phyloP scores from a whole-genome alignment of 768 basidiomycete species.

The Tricholoma sp. region DNA sequence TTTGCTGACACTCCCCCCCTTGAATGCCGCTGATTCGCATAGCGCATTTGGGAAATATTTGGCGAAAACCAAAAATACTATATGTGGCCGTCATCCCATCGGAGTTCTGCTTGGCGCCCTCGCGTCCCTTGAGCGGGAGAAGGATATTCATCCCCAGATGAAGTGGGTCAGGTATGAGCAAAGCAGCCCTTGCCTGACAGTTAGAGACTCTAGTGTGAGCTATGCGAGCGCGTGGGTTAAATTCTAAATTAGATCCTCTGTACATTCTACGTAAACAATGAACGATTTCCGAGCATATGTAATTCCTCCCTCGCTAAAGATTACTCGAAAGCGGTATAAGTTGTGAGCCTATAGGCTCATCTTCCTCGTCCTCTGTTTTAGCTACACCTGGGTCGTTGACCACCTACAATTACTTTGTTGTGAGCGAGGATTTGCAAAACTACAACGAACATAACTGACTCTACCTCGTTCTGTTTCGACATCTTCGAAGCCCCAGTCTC shows the following conservation, averaged over 20 bases:
- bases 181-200: constrained; percentile 66
- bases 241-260: constrained; percentile 34
- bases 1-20: constrained; percentile 52
- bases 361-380: constrained; percentile 57
- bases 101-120: constrained; percentile 85
- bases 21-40: constrained; percentile 53
- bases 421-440: constrained; percentile 1
- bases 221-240: constrained; percentile 88
- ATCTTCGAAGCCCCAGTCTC: constrained; percentile 84
- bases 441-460: constrained; percentile 27
- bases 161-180: constrained; percentile 94
- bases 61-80: constrained; percentile 81
- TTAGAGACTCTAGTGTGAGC: constrained; percentile 87
- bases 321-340: constrained; percentile 27
- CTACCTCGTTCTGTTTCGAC: constrained; percentile 55
- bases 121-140: constrained; percentile 44
- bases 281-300: background rate
- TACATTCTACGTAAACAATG: constrained; percentile 1
- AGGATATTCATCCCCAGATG: constrained; percentile 33
- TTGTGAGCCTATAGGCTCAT: constrained; percentile 56
- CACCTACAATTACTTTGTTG: constrained; percentile 39
- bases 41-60: constrained; percentile 63
- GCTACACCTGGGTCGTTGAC: constrained; percentile 65
- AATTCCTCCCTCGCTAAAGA: constrained; percentile 20
- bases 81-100: constrained; percentile 95